phyloP scores from a whole-genome alignment of 441 rosid species.

The Corymbia calophylla region DNA sequence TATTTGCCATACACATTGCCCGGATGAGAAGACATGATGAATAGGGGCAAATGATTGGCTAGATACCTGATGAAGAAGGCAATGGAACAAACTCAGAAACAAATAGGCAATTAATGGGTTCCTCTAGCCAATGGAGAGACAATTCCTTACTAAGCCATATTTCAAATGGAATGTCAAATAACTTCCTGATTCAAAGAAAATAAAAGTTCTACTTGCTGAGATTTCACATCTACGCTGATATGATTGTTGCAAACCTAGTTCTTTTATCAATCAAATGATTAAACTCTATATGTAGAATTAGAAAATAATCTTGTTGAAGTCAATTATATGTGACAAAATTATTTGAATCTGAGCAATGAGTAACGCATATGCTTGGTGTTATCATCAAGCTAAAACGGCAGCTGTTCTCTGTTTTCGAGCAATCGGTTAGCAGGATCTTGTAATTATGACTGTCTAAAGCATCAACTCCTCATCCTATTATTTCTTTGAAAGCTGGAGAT shows the following conservation, averaged over 20 bases:
- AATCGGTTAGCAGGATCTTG: background rate
- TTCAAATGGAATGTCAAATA: background rate
- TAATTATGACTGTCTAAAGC: background rate
- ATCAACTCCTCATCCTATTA: background rate
- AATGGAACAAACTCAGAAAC: background rate
- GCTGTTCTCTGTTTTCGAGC: background rate
- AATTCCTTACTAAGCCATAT: background rate
- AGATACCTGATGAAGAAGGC: background rate
- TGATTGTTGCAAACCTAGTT: background rate
- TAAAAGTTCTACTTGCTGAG: background rate
- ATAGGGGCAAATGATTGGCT: background rate
- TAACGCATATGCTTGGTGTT: background rate
- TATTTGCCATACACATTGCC: background rate
- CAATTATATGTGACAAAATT: background rate
- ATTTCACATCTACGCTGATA: background rate
- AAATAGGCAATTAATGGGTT: background rate
- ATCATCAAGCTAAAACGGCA: background rate
- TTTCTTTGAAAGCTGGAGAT: background rate
- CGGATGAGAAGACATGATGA: background rate
- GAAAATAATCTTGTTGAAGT: background rate
- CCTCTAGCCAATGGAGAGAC: background rate
- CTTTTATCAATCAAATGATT: background rate
- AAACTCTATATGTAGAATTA: background rate
- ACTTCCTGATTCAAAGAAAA: background rate
- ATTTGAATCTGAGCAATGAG: background rate